These are phyloP conservation scores for Leptographium lundbergii DNA, from an alignment of 2,329 filamentous ascomycete genomes.

Conservation along the genomic window DNA sequence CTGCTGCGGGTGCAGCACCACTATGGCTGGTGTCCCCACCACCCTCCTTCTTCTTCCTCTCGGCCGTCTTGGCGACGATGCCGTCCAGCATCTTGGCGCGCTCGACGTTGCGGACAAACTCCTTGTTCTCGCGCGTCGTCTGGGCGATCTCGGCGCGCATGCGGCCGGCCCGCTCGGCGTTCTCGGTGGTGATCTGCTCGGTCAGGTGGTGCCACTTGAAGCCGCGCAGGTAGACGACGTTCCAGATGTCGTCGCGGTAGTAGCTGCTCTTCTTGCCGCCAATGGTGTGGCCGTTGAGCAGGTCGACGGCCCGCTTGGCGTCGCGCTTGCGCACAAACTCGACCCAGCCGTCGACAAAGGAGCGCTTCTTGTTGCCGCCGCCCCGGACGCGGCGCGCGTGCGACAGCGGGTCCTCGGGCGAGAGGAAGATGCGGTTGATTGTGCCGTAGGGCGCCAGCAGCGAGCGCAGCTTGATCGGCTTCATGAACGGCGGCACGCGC, in stretches of 20 bases:
- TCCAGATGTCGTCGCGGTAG: conserved; percentile 83
- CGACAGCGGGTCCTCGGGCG: conserved; percentile 57
- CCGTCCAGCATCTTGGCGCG: conserved; percentile 66
- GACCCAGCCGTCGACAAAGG: conserved; percentile 78
- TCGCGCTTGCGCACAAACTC: conserved; percentile 67
- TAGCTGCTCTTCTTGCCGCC: conserved; percentile 75
- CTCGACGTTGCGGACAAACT: conserved; percentile 69
- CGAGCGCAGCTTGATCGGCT: conserved; percentile 62
- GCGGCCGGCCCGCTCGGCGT: conserved; percentile 63
- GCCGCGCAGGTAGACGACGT: conserved; percentile 64
- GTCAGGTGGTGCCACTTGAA: conserved; percentile 71
- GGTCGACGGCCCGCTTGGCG: conserved; percentile 62
- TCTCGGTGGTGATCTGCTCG: conserved; percentile 69
- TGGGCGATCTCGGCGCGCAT: conserved; percentile 68
- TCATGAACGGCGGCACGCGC: conserved; percentile 80
- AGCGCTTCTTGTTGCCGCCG: conserved; percentile 73
- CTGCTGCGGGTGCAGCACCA: neutral
- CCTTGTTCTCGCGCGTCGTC: conserved; percentile 67
- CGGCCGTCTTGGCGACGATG: conserved; percentile 48
- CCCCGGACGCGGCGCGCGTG: conserved; percentile 54
- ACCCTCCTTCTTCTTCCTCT: conserved; percentile 4
- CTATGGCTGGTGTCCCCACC: neutral
- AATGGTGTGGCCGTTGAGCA: conserved; percentile 65
- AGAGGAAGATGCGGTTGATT: conserved; percentile 67
- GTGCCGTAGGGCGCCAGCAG: conserved; percentile 63